Evolutionary conservation across 2,329 filamentous ascomycete species (phyloP).

Genomic region (Fusarium begoniae): DNA sequence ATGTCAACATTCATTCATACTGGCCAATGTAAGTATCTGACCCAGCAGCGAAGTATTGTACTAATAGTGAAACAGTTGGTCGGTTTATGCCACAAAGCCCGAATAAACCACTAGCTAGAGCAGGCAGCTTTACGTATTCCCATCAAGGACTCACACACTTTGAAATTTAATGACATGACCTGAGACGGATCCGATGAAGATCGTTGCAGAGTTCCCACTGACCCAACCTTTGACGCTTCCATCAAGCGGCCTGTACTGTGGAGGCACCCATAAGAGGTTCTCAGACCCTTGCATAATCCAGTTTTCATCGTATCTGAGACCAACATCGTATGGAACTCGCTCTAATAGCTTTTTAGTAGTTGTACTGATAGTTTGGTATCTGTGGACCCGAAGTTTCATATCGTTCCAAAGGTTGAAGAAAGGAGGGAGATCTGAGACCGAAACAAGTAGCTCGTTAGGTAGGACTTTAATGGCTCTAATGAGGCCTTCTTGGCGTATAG

Average conservation of each 20-base stretch:
- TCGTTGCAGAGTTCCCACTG: not conserved
- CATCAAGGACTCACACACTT: rapidly evolving
- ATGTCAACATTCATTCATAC: not conserved
- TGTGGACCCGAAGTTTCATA: no score
- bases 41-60: rapidly evolving
- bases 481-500: no score
- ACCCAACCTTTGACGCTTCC: not conserved
- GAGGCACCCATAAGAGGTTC: not conserved
- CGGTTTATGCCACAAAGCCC: not conserved
- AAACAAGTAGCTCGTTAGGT: no score
- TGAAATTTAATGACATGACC: rapidly evolving
- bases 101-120: not conserved
- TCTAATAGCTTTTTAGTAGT: no score
- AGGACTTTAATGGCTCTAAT: no score
- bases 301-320: not conserved
- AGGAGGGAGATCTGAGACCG: no score
- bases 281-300: not conserved
- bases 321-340: not conserved
- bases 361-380: no score
- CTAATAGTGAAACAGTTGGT: not conserved
- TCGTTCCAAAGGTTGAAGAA: no score
- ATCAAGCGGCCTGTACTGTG: not conserved
- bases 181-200: not conserved
- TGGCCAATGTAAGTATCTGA: not conserved
- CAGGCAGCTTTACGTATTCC: not conserved